Conservation (phyloP, 108 stramenopile species). For the Fragilaria radians region DNA sequence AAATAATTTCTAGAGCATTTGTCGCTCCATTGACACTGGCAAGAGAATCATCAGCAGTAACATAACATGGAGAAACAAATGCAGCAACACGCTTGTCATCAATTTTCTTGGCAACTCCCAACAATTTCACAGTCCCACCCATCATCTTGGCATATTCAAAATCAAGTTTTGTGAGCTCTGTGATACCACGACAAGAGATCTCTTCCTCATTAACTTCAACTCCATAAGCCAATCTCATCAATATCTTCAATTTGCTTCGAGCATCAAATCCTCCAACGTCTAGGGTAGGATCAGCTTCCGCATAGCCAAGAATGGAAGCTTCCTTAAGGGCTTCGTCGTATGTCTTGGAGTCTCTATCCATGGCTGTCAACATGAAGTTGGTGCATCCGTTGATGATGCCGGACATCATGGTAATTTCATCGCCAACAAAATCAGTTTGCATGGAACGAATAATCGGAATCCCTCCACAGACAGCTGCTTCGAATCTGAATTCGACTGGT, state of each 20-base stretch:
- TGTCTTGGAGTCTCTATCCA: constrained; percentile 86
- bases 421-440: constrained; percentile 90
- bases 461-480: constrained; percentile 97
- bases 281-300: constrained; percentile 93
- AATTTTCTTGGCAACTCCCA: constrained; percentile 67
- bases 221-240: constrained; percentile 82
- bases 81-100: constrained; percentile 57
- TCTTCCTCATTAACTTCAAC: constrained; percentile 78
- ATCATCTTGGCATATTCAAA: constrained; percentile 88
- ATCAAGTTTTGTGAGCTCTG: constrained; percentile 77
- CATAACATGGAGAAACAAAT: constrained; percentile 80
- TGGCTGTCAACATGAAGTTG: constrained; percentile 97
- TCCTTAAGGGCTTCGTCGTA: constrained; percentile 89
- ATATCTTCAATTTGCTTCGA: constrained; percentile 79
- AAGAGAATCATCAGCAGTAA: constrained; percentile 62
- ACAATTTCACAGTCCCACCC: constrained; percentile 84
- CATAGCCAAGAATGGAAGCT: constrained; percentile 85
- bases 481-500: constrained; percentile 75
- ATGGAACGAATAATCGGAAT: constrained; percentile 95
- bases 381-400: constrained; percentile 98
- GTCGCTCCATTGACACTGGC: constrained; percentile 75
- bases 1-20: constrained; percentile 79
- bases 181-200: constrained; percentile 81
- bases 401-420: constrained; percentile 70
- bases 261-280: constrained; percentile 91